Percentiles rank a stretch among this genome's conserved stretches.
Evolutionary conservation across 2,329 filamentous ascomycete species (phyloP).

Genomic region (Trichoderma semiorbis): DNA sequence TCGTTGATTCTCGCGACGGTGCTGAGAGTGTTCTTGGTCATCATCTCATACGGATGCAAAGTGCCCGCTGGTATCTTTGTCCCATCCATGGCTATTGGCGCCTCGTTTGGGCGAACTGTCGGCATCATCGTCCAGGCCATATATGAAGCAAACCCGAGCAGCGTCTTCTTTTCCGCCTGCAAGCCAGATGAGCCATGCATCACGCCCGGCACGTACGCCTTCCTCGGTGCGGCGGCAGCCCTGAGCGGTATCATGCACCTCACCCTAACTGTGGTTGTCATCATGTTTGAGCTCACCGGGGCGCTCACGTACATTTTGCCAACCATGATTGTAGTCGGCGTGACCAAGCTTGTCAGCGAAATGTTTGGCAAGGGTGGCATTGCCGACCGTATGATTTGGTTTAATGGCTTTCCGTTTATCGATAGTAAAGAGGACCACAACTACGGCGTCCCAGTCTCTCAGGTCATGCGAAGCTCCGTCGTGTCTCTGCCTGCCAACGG

Average conservation of each 20-base stretch:
- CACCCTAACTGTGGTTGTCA: conserved; percentile 93
- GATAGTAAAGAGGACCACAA: conserved; percentile 98
- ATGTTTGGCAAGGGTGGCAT: conserved; percentile 94
- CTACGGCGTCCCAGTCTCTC: conserved; percentile 88
- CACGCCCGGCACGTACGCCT: conserved; percentile 94
- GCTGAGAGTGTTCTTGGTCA: conserved; percentile 78
- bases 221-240: conserved; percentile 86
- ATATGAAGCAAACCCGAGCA: conserved; percentile 77
- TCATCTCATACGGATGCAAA: conserved; percentile 96
- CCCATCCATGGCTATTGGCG: conserved; percentile 95
- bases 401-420: conserved; percentile 93
- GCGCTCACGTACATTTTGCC: conserved; percentile 94
- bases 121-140: conserved; percentile 90
- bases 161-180: conserved; percentile 83
- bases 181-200: conserved; percentile 92
- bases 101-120: conserved; percentile 89
- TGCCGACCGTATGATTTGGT: conserved; percentile 97
- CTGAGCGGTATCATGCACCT: conserved; percentile 98
- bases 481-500: conserved; percentile 71
- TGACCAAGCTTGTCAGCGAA: conserved; percentile 90
- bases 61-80: conserved; percentile 98
- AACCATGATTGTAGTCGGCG: conserved; percentile 97
- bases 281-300: conserved; percentile 99
- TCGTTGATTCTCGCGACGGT: conserved; percentile 77
- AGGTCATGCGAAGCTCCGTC: conserved; percentile 78